These are phyloP conservation scores for Ilyonectria robusta DNA, from an alignment of 2,329 filamentous ascomycete genomes.

Conservation along the genomic window DNA sequence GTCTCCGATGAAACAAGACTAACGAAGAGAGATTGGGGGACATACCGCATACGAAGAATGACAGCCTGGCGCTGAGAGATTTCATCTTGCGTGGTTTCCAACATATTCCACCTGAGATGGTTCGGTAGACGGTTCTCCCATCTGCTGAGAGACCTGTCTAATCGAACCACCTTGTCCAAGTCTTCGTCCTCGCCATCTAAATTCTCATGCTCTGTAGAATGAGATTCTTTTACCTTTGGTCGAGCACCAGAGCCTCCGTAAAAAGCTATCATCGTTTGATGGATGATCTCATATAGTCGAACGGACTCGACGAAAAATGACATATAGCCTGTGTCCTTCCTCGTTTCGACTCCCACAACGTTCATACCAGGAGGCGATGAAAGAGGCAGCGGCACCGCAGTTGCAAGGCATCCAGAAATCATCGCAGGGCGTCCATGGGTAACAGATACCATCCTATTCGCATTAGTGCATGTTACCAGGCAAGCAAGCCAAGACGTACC, in stretches of 20 bases:
- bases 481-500: conserved; percentile 42
- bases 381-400: conserved; percentile 47
- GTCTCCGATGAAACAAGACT: too few species aligned
- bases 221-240: conserved; percentile 24
- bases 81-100: conserved; percentile 37
- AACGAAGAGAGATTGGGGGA: not conserved
- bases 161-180: conserved; percentile 49
- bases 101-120: conserved; percentile 41
- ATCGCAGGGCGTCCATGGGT: conserved; percentile 55
- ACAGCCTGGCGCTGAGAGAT: conserved; percentile 51
- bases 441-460: conserved; percentile 51
- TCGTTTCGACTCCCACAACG: not conserved
- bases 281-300: conserved; percentile 56
- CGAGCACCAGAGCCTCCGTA: conserved; percentile 42
- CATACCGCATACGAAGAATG: conserved; percentile 53
- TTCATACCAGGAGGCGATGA: not conserved
- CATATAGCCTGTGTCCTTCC: conserved; percentile 28
- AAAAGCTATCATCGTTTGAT: conserved; percentile 49
- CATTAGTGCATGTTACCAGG: conserved; percentile 6
- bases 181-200: conserved; percentile 43
- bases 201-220: conserved; percentile 12
- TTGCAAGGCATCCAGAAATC: conserved; percentile 48
- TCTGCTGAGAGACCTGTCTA: conserved; percentile 50
- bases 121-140: conserved; percentile 51
- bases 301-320: conserved; percentile 55